Base-by-base conservation (phyloP, 208 protist genomes). In the Acanthamoeba polyphaga region DNA sequence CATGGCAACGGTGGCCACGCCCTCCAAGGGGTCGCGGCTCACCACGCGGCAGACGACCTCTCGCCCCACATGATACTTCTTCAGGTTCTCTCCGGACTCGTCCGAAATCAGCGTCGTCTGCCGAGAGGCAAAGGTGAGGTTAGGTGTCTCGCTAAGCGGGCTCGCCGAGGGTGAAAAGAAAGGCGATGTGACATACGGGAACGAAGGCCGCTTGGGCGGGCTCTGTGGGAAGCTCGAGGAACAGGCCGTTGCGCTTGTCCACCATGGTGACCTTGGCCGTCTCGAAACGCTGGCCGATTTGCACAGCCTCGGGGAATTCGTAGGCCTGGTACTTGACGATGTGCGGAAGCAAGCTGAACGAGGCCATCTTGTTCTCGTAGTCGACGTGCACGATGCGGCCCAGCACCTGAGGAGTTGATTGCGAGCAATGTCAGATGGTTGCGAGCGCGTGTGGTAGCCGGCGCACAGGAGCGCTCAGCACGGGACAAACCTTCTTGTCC, bases 331-430 rank as follows among this genome's bases (percentile, higher is more conserved):
- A 53, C 38, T 49, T 60, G 38, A 94, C 46, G 17, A 94, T 34
- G 29, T 94, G 90, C 43, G 90, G 90, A 9, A 82, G 34, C 49
- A 82, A 43, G 27, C 43, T 82, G 43, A 80, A 19, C 32, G 32
- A 51, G 29, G 55, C n/a, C 24, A 15, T 94, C 68, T 94, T 94
- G n/a, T 55, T 82, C 46, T 94, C 90, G 34, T 84, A 94, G n/a
- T 74, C 64, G 3, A 94, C 49, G 38, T 82, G 29, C 12, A 94
- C 22, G 51, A 94, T 94, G n/a, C 90, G 90, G 13, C 29, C 90
- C 46, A 64, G 12, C 10, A 94, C 13, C 88, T 93, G 51, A 46
- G 10, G 34, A 27, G 49, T 4, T 60, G 80, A 88, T 43, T 46
- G 38, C n/a, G 24, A 88, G 27, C n/a, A 43, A 29, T 19, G 24